Evolutionary conservation across 2,329 filamentous ascomycete species (phyloP).

Genomic region (Botrytis sinoallii): DNA sequence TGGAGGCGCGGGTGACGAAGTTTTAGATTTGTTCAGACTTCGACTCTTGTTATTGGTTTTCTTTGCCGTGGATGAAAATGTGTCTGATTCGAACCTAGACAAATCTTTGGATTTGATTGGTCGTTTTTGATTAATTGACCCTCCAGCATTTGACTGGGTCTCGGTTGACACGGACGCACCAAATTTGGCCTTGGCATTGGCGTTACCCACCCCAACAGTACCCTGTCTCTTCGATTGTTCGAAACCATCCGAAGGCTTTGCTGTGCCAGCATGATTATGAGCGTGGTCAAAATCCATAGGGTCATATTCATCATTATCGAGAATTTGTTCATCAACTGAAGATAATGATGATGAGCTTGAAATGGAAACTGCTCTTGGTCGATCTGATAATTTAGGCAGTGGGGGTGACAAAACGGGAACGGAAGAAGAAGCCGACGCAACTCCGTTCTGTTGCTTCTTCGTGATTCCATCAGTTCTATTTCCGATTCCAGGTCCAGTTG

Average conservation of each 20-base stretch:
- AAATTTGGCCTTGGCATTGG: constrained; percentile 29
- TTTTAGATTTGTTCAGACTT: constrained; percentile 16
- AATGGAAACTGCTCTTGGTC: constrained; percentile 30
- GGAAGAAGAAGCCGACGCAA: constrained; percentile 1
- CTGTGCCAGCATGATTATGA: constrained; percentile 17
- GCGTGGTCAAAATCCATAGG: constrained; percentile 21
- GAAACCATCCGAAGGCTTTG: constrained; percentile 12
- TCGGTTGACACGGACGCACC: constrained; percentile 32
- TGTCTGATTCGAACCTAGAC: constrained; percentile 32
- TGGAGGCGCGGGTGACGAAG: constrained; percentile 22
- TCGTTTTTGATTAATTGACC: constrained; percentile 25
- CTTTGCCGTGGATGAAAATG: constrained; percentile 28
- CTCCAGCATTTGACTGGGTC: constrained; percentile 24
- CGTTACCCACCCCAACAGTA: constrained; percentile 12
- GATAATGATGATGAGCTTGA: constrained; percentile 41
- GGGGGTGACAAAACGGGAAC: constrained; percentile 6
- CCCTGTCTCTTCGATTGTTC: constrained; percentile 13
- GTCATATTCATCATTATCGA: constrained; percentile 24
- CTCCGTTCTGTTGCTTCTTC: constrained; percentile 18
- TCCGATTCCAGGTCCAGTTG: neutral
- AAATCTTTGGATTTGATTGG: constrained; percentile 31
- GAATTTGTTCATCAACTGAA: constrained; percentile 37
- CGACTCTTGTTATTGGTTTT: constrained; percentile 19
- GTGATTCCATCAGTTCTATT: neutral
- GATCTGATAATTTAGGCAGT: constrained; percentile 12